Percentiles rank a stretch among this genome's conserved stretches.
Conservation (phyloP, 148 eudicot species). For the Rhododendron molle region DNA sequence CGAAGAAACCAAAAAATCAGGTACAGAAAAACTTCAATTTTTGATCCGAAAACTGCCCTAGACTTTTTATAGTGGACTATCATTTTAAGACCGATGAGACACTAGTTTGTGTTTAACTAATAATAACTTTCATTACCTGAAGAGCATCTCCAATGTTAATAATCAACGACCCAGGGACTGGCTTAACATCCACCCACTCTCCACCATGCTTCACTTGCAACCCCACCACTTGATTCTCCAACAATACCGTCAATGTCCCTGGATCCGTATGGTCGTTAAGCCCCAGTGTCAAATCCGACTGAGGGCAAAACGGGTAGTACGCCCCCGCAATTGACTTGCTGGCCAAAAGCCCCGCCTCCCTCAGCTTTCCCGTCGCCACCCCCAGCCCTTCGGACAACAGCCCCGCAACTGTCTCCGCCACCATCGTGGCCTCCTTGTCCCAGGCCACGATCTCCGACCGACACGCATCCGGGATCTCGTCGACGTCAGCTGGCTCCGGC, state of each 20-base stretch:
- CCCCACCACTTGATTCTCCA: constrained; percentile 42
- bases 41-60: no score
- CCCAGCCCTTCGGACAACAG: constrained; percentile 38
- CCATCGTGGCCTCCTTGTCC: constrained; percentile 25
- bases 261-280: constrained; percentile 41
- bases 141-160: constrained; percentile 41
- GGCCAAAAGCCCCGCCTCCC: constrained; percentile 10
- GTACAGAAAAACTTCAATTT: no score
- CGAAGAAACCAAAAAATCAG: no score
- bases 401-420: constrained; percentile 26
- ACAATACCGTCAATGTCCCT: constrained; percentile 31
- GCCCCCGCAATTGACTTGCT: constrained; percentile 14
- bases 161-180: constrained; percentile 34
- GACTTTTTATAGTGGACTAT: no score
- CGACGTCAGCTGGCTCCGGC: neutral
- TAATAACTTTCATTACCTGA: constrained; percentile 25
- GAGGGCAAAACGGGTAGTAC: constrained; percentile 46
- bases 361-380: constrained; percentile 8
- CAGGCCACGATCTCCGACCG: constrained; percentile 29
- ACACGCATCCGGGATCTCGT: neutral
- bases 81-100: no score
- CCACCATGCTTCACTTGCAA: constrained; percentile 34
- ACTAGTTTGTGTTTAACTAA: neutral
- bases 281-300: constrained; percentile 39
- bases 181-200: constrained; percentile 38